Evolutionary conservation across 2,329 filamentous ascomycete genomes (phyloP).

Genomic region (Rhynchosporium secalis): DNA sequence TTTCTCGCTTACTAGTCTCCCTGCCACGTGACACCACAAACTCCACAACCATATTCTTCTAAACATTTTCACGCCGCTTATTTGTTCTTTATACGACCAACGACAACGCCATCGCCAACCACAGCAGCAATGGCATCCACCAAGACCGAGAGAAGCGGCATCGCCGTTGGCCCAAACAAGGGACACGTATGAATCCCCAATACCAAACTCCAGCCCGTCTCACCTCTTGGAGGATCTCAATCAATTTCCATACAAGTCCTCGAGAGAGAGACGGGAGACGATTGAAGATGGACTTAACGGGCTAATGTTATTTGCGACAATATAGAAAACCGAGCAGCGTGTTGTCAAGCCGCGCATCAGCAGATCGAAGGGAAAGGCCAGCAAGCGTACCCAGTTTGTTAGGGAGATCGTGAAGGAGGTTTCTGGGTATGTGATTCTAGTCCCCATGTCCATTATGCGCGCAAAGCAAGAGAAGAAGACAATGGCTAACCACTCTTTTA

Average conservation of each 20-base stretch:
- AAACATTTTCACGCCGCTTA: slow-evolving; percentile 14
- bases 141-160: slow-evolving; percentile 54
- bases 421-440: slow-evolving; percentile 68
- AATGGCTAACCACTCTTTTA: background rate
- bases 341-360: slow-evolving; percentile 77
- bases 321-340: slow-evolving; percentile 80
- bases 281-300: slow-evolving; percentile 53
- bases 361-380: slow-evolving; percentile 90
- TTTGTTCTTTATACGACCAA: slow-evolving; percentile 12
- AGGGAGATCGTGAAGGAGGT: slow-evolving; percentile 98
- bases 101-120: slow-evolving; percentile 14
- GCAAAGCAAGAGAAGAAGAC: background rate
- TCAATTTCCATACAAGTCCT: slow-evolving; percentile 23
- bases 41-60: background rate
- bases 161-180: slow-evolving; percentile 63
- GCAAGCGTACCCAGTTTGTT: slow-evolving; percentile 96
- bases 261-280: slow-evolving; percentile 10
- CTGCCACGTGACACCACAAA: background rate
- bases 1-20: slow-evolving; percentile 2
- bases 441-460: background rate
- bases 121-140: slow-evolving; percentile 56
- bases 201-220: slow-evolving; percentile 46
- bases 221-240: slow-evolving; percentile 75
- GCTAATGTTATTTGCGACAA: slow-evolving; percentile 32
- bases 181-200: slow-evolving; percentile 57